Evolutionary conservation across 257 asterid species (phyloP).

Genomic region (Misopates orontium): DNA sequence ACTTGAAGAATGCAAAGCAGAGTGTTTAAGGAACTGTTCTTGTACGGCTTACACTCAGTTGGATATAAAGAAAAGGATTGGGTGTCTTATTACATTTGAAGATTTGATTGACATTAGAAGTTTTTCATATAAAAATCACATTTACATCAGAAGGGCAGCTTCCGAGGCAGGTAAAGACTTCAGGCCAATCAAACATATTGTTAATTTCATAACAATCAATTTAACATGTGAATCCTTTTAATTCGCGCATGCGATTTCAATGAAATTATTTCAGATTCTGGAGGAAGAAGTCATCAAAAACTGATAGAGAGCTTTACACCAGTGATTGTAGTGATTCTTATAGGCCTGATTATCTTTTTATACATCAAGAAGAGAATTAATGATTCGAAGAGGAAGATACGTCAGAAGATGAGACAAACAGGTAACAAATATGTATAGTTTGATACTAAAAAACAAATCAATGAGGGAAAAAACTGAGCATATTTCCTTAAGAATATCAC

Average conservation of each 20-base stretch:
- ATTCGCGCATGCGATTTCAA: too few species aligned
- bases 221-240: too few species aligned
- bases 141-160: constrained; percentile 29
- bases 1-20: constrained; percentile 27
- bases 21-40: constrained; percentile 25
- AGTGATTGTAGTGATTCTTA: not conserved
- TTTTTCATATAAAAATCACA: constrained; percentile 1
- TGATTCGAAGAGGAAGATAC: too few species aligned
- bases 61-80: constrained; percentile 13
- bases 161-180: constrained; percentile 23
- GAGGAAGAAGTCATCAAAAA: not conserved
- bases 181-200: not conserved
- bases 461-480: too few species aligned
- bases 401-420: not conserved
- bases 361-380: constrained; percentile 1
- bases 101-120: constrained; percentile 33
- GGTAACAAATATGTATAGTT: not conserved
- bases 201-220: not conserved
- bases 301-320: not conserved
- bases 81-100: constrained; percentile 31
- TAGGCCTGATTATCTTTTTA: not conserved
- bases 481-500: too few species aligned
- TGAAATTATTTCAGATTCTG: not conserved
- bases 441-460: not conserved
- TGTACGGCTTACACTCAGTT: constrained; percentile 20